Conservation (phyloP, 768 basidiomycete species). For the Lyophyllum shimeji region DNA sequence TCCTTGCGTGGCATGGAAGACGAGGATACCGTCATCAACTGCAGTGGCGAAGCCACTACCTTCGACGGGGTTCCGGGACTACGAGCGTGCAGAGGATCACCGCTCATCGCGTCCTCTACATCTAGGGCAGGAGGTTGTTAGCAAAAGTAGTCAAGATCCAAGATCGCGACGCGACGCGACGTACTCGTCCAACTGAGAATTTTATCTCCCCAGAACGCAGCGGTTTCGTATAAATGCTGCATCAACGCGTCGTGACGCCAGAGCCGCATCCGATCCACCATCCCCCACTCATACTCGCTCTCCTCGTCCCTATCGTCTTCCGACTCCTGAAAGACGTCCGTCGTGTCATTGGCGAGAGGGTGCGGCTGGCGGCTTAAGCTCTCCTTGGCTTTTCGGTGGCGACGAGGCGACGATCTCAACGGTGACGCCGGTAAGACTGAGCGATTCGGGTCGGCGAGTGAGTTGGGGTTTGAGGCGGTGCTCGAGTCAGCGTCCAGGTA, state of each 20-base stretch:
- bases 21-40: constrained; percentile 9
- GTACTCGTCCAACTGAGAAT: constrained; percentile 93
- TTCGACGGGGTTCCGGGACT: background rate
- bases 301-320: constrained; percentile 60
- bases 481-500: constrained; percentile 66
- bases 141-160: background rate
- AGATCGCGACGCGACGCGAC: constrained; percentile 33
- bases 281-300: constrained; percentile 71
- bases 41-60: background rate
- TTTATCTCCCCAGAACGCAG: constrained; percentile 99
- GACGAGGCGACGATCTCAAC: constrained; percentile 62
- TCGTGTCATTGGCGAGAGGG: constrained; percentile 76
- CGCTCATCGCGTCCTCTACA: background rate
- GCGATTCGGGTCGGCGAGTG: constrained; percentile 64
- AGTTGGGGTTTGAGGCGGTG: constrained; percentile 45
- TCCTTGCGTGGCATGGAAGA: constrained; percentile 5
- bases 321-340: constrained; percentile 73
- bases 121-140: background rate
- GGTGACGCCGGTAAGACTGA: constrained; percentile 78
- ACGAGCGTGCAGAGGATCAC: background rate
- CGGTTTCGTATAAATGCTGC: constrained; percentile 97
- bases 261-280: constrained; percentile 92
- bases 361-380: constrained; percentile 51
- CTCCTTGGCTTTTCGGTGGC: constrained; percentile 54
- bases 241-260: constrained; percentile 98